These are phyloP conservation scores for Fraxinus latifolia DNA, from an alignment of 305 asterid species.

Conservation along the genomic window DNA sequence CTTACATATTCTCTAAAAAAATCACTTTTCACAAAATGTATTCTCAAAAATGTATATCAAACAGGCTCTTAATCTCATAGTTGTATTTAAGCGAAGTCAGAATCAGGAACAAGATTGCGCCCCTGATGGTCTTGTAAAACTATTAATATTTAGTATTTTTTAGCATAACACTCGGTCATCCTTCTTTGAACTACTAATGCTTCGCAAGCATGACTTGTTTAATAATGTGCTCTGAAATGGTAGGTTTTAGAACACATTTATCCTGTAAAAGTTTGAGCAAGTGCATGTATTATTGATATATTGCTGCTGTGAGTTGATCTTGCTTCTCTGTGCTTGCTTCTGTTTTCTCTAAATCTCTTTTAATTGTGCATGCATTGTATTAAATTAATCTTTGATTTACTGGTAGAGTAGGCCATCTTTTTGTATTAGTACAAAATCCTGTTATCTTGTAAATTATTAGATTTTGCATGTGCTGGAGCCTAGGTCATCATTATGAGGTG, in stretches of 20 bases:
- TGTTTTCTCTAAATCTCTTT: not conserved
- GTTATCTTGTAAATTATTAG: not conserved
- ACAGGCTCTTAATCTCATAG: not conserved
- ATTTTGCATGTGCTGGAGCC: not conserved
- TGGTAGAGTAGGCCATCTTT: not conserved
- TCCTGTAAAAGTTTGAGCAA: not conserved
- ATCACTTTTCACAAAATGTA: not conserved
- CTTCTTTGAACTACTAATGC: not conserved
- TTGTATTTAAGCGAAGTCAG: not conserved
- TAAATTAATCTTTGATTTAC: not conserved
- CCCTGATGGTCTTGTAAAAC: not conserved
- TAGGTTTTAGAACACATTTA: not conserved
- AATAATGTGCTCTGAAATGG: not conserved
- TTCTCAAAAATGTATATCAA: not conserved
- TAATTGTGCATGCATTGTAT: not conserved
- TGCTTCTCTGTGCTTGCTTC: conserved; percentile 2
- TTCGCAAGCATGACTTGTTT: not conserved
- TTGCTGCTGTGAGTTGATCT: not conserved
- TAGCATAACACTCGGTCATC: not conserved
- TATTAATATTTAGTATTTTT: not conserved
- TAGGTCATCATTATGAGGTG: not conserved
- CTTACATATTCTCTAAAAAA: not conserved
- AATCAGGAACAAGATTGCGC: not conserved
- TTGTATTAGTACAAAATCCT: not conserved
- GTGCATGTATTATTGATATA: not conserved